phyloP scores from a whole-genome alignment of 2,329 filamentous ascomycete species.

The Colletotrichum sp. region DNA sequence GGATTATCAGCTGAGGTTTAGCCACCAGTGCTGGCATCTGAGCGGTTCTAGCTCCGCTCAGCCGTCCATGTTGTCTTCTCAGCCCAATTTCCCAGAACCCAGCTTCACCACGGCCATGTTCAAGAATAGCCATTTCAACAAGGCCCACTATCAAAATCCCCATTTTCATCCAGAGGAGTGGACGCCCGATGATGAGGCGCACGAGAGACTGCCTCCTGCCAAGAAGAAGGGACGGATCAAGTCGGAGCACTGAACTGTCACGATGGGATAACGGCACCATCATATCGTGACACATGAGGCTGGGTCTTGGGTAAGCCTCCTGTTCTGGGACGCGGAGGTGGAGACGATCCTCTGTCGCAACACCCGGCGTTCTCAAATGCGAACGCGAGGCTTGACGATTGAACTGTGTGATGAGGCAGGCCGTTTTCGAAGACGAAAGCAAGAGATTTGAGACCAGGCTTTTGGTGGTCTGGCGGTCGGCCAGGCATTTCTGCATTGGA shows the following conservation, averaged over 20 bases:
- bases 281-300: background rate
- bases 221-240: slow-evolving; percentile 17
- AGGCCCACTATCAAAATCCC: slow-evolving; percentile 70
- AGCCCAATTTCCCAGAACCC: slow-evolving; percentile 43
- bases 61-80: slow-evolving; percentile 25
- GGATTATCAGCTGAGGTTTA: slow-evolving; percentile 54
- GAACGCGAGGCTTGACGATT: background rate
- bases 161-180: slow-evolving; percentile 52
- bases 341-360: background rate
- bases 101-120: slow-evolving; percentile 63
- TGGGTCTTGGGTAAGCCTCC: background rate
- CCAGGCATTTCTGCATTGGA: background rate
- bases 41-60: slow-evolving; percentile 36
- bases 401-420: background rate
- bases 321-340: background rate
- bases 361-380: background rate
- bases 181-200: slow-evolving; percentile 42
- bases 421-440: background rate
- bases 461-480: background rate
- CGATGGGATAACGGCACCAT: slow-evolving; percentile 9
- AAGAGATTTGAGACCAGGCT: background rate
- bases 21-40: slow-evolving; percentile 55
- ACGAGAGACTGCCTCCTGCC: background rate
- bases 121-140: slow-evolving; percentile 71
- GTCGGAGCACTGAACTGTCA: background rate